phyloP scores from a whole-genome alignment of 2,329 filamentous ascomycete genomes.

The Aspergillus oerlinghausenensis region DNA sequence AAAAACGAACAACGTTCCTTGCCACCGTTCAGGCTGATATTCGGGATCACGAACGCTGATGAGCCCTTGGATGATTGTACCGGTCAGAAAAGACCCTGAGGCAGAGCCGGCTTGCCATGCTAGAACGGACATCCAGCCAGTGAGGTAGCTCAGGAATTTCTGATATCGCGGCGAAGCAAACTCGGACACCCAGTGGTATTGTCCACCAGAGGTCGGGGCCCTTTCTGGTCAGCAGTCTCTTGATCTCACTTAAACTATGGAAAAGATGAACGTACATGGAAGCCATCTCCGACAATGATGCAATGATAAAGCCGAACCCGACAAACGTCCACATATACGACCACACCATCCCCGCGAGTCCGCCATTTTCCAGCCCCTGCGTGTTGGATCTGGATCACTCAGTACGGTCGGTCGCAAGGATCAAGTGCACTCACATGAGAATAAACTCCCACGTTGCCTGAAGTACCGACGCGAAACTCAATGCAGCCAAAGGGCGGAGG shows the following conservation, averaged over 20 bases:
- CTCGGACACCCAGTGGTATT: constrained; percentile 57
- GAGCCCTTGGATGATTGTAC: constrained; percentile 45
- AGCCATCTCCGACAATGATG: constrained; percentile 60
- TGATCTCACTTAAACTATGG: too few relatives aligned
- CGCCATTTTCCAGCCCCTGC: constrained; percentile 22
- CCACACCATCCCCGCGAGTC: constrained; percentile 25
- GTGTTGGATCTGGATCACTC: constrained; percentile 15
- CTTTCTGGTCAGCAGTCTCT: constrained; percentile 14
- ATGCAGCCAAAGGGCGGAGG: constrained; percentile 28
- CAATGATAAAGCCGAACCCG: constrained; percentile 60
- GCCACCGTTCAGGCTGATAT: constrained; percentile 43
- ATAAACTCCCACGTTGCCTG: constrained; percentile 36
- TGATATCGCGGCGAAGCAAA: constrained; percentile 48
- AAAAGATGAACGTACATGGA: constrained; percentile 26
- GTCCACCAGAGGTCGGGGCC: constrained; percentile 54
- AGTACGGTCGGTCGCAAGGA: not conserved
- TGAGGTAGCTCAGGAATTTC: constrained; percentile 52
- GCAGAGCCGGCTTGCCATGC: constrained; percentile 49
- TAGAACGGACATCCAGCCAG: constrained; percentile 49
- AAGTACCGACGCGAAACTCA: constrained; percentile 33
- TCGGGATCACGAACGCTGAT: constrained; percentile 40
- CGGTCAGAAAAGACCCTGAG: constrained; percentile 45
- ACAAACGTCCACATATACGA: constrained; percentile 50
- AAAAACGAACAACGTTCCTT: constrained; percentile 47
- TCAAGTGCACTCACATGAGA: constrained; percentile 21